Percentiles rank a stretch among this genome's conserved stretches.
Evolutionary conservation across 169 alveolate species (phyloP).

Genomic region (Plasmodium cynomolgi): DNA sequence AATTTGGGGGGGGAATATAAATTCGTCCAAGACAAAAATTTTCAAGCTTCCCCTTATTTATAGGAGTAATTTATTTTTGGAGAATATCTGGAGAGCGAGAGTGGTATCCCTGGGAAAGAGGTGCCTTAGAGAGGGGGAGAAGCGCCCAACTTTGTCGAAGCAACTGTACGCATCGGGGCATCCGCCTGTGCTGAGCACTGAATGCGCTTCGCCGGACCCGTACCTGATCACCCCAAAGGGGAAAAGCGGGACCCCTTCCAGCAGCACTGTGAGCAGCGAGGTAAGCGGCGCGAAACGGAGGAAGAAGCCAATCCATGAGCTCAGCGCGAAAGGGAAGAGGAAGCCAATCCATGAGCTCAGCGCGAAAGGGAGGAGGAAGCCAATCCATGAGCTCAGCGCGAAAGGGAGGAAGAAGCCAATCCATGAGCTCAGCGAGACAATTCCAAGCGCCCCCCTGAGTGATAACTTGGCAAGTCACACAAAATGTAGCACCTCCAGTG

Average conservation of each 20-base stretch:
- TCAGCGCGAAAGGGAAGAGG: not conserved
- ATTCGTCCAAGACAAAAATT: conserved; percentile 58
- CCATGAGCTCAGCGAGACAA: not conserved
- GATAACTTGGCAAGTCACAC: not conserved
- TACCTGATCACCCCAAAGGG: not conserved
- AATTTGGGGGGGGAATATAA: conserved; percentile 74
- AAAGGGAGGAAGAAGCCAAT: not conserved
- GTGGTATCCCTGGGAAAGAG: not conserved
- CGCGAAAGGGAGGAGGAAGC: not conserved
- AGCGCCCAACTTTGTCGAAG: not conserved
- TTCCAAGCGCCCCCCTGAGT: not conserved
- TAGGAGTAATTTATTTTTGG: conserved; percentile 8
- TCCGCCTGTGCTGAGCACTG: not conserved
- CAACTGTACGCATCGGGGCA: not conserved
- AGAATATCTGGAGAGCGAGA: not conserved
- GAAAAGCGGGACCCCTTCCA: not conserved
- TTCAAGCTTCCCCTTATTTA: conserved; percentile 63
- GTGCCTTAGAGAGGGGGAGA: not conserved
- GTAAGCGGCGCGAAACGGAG: not conserved
- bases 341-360: no score
- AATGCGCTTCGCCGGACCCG: not conserved
- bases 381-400: no score
- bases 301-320: not conserved
- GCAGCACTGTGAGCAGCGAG: not conserved
- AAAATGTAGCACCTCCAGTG: not conserved